These are phyloP conservation scores for Boeremia lycopersici DNA, from an alignment of 2,329 filamentous ascomycete genomes.

Conservation along the genomic window DNA sequence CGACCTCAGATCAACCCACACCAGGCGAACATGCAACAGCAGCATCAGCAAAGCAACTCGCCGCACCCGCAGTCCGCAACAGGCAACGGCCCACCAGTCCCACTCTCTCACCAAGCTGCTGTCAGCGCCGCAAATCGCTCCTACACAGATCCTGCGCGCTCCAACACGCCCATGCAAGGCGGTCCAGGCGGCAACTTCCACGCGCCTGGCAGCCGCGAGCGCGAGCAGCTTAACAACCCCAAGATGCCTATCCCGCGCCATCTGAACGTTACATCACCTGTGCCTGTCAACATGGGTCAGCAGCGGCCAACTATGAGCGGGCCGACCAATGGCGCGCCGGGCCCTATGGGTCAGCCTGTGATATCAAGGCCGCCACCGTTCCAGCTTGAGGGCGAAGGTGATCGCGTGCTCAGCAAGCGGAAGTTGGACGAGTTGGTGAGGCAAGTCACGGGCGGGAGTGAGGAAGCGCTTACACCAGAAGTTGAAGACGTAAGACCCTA, in stretches of 20 bases:
- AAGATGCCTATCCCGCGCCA: conserved; percentile 86
- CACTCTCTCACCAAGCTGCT: conserved; percentile 53
- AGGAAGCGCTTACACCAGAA: conserved; percentile 83
- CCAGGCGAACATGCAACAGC: conserved; percentile 41
- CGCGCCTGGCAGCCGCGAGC: conserved; percentile 42
- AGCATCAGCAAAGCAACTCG: conserved; percentile 45
- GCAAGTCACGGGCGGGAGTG: conserved; percentile 85
- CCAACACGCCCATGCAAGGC: conserved; percentile 42
- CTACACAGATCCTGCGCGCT: conserved; percentile 45
- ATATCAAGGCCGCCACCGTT: conserved; percentile 81
- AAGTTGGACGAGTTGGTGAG: conserved; percentile 94
- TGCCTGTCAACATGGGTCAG: conserved; percentile 74
- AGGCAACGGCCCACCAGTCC: conserved; percentile 42
- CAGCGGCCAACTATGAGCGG: conserved; percentile 85
- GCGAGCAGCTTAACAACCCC: conserved; percentile 54
- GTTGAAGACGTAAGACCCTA: conserved; percentile 80
- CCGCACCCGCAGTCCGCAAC: conserved; percentile 47
- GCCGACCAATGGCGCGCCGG: conserved; percentile 73
- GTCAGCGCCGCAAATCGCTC: conserved; percentile 50
- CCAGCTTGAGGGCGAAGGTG: conserved; percentile 87
- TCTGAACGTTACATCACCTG: conserved; percentile 72
- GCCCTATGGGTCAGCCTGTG: conserved; percentile 86
- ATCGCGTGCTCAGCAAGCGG: conserved; percentile 95
- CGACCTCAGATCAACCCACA: conserved; percentile 47
- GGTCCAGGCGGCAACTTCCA: conserved; percentile 41